A percentile compares a stretch with the other conserved stretches of the same genome.
These are phyloP conservation scores for Sonneratia caseolaris DNA, from an alignment of 345 rosid genomes.

Conservation along the genomic window DNA sequence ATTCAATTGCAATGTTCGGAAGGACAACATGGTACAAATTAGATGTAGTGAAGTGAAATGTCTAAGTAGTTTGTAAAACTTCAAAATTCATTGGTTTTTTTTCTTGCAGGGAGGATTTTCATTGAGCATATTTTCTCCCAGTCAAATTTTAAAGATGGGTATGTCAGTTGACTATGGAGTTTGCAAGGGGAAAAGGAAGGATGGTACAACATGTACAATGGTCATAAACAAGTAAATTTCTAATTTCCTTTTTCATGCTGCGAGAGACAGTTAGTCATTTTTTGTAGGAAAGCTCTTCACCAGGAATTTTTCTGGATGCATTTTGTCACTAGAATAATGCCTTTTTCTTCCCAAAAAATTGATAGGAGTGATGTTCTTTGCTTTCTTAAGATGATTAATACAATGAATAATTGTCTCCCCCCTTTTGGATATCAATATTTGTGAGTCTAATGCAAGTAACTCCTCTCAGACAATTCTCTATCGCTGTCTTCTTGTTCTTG, in stretches of 20 bases:
- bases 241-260: neutral
- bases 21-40: constrained; percentile 38
- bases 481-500: too few species aligned
- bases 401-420: neutral
- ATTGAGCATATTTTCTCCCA: constrained; percentile 51
- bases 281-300: neutral
- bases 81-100: neutral
- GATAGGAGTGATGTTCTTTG: too few species aligned
- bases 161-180: constrained; percentile 77
- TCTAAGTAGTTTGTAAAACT: neutral
- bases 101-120: constrained; percentile 65
- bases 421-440: neutral
- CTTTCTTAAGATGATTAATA: too few species aligned
- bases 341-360: neutral
- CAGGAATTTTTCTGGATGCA: neutral
- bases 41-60: neutral
- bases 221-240: constrained; percentile 62
- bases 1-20: constrained; percentile 62
- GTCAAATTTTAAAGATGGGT: constrained; percentile 70
- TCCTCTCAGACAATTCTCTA: too few species aligned
- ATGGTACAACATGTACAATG: constrained; percentile 59
- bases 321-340: neutral
- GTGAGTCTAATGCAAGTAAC: too few species aligned
- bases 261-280: neutral
- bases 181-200: constrained; percentile 71